phyloP scores from a whole-genome alignment of 192 early-diverging fungal genomes.

The Jimgerdemannia flammicorona region DNA sequence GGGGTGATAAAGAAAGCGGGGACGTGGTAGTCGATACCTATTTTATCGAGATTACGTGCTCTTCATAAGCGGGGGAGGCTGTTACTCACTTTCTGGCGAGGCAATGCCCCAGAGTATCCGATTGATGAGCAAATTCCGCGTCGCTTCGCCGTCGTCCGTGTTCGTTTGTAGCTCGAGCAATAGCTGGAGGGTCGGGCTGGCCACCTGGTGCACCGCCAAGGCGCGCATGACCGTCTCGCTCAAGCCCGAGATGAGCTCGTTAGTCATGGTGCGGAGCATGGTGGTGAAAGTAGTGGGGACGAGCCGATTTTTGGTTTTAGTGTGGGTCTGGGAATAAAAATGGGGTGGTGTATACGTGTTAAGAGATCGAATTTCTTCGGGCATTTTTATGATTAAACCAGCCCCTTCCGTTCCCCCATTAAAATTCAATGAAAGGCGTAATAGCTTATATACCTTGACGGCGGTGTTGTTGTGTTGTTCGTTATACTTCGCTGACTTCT shows the following conservation, averaged over 20 bases:
- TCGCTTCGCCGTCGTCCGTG: constrained; percentile 33
- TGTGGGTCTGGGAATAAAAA: neutral
- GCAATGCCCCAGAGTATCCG: constrained; percentile 53
- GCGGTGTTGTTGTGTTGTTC: neutral
- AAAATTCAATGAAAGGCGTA: no score
- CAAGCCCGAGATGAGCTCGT: constrained; percentile 42
- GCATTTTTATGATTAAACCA: no score
- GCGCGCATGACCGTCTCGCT: constrained; percentile 49
- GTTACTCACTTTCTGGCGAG: constrained; percentile 28
- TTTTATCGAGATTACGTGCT: no score
- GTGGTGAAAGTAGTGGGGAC: constrained; percentile 64
- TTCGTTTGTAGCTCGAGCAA: constrained; percentile 22
- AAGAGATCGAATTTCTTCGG: no score
- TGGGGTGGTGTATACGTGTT: neutral
- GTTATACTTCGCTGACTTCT: constrained; percentile 61
- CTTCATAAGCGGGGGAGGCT: neutral
- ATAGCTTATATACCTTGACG: neutral
- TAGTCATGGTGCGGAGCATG: constrained; percentile 51
- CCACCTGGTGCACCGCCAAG: constrained; percentile 62
- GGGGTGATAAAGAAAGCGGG: neutral
- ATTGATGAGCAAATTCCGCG: constrained; percentile 47
- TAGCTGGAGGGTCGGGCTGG: constrained; percentile 79
- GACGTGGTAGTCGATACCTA: neutral
- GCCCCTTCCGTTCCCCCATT: no score
- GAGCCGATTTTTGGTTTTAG: constrained; percentile 30